Base-by-base conservation (phyloP, 2,329 filamentous ascomycete species). In the Cercospora sesami region DNA sequence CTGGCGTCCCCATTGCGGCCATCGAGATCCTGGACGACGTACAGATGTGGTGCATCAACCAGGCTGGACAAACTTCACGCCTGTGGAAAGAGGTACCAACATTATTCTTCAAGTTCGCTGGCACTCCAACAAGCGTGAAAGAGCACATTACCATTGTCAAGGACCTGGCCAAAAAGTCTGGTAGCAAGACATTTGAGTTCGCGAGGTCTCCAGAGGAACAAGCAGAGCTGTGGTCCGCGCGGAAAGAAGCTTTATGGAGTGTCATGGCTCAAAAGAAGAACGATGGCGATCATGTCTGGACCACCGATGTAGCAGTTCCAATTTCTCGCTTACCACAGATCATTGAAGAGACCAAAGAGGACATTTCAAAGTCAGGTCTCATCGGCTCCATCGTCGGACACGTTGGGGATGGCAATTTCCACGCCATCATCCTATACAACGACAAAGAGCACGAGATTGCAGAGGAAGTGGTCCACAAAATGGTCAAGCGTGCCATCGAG, bases 11-110 rank as follows among this genome's bases (percentile, higher is more conserved):
- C 31, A 89, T 97, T 51, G 93, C 94, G 0, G 94, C 94, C n/a
- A 89, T 97, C 53, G 94, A 97, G 81, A 91, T 97, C 67, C 84
- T 97, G 30, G 94, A 97, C 80, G 93, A 96, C 77, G 90, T 93
- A 66, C 93, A 96, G 82, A 97, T 97, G 90, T 80, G 82, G 61
- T 87, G 90, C 53, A 87, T 92, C 73, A 92, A 92, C 80, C 82
- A 86, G 30, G 87, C 89, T 0, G 89, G 90, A 28, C 85, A 83
- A 76, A 88, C 87, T 0, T 84, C 84, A 39, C 87, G 89, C 26
- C 82, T 81, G 42, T 93, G 91, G 91, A 86, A 86, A 66, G 90
- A 92, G 75, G 81, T 81, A 0, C 89, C 91, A 0, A 93, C 91
- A 0, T 81, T 93, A 1, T 93, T 93, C 75, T 87, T 93, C 81